Evolutionary conservation across 129 eudicot genomes (phyloP), one percentile per base, ranked within the genome.

Genomic region (Helianthus annuus): DNA sequence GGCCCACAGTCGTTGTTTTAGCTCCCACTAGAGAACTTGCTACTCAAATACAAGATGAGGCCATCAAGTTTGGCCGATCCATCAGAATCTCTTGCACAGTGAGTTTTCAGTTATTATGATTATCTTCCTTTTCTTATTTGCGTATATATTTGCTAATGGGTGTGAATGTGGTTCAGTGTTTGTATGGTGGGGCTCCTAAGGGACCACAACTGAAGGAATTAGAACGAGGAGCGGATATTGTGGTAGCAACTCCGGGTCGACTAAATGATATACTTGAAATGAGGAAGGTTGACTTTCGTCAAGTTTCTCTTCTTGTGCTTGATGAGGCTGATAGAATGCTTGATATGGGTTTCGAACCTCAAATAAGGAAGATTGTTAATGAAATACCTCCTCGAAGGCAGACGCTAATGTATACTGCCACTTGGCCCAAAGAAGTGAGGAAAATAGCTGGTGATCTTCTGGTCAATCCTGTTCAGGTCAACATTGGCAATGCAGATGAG

Each of bases 291-390:
- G 93, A 87, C 72, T 88, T 93, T 46, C 83, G 92, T 45, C 98
- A 93, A 70, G 87, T 93, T 71, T 88, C 93, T 22, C 86, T 93
- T 58, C 91, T 93, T 56, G 97, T 93, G 45, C 91, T 93, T 68
- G 98, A 90, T 44, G 98, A 93, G 77, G 98, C 98, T 34, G 98
- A 93, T 81, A 79, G 98, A 48, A 93, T 93, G 98, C 89, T 93
- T 71, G 97, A 93, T 71, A 93, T 93, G 98, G 98, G 98, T 3
- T 93, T 93, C 73, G 98, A 93, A 81, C 98, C 98, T 75, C 98
- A 93, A 78, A 93, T 93, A 42, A 90, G 98, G 38, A 93, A 93
- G 81, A 90, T 93, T 68, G 97, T 93, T 19, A 90, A 93, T 64
- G 97, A 90, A 81, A 87, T 93, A 56, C 98, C 98, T 57, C 90